A percentile compares a stretch with the other conserved stretches of the same genome.
phyloP scores from a whole-genome alignment of 2,329 filamentous ascomycete genomes.

The Calonectria pseudoturangicola region DNA sequence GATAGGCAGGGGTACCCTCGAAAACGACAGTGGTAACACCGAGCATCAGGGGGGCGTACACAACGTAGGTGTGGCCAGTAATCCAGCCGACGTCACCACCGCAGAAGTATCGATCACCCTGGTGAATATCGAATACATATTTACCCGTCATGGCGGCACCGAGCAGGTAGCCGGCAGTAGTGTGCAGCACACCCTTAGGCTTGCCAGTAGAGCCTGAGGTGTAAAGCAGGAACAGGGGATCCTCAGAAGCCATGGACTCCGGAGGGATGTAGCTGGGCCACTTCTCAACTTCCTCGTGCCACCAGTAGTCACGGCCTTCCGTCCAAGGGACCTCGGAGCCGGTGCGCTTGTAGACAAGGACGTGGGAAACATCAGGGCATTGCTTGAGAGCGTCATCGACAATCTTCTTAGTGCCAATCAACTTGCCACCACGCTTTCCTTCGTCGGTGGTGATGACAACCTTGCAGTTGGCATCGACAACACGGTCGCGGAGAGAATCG shows the following conservation, averaged over 20 bases:
- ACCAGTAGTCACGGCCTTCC: slow-evolving; percentile 92
- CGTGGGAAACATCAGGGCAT: slow-evolving; percentile 90
- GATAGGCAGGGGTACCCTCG: slow-evolving; percentile 97
- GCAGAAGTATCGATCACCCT: slow-evolving; percentile 95
- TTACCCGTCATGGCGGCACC: slow-evolving; percentile 96
- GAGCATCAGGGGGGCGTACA: slow-evolving; percentile 94
- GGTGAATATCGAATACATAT: slow-evolving; percentile 99
- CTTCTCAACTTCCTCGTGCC: slow-evolving; percentile 99
- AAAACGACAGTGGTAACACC: slow-evolving; percentile 97
- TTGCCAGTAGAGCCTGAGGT: slow-evolving; percentile 98
- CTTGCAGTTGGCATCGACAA: slow-evolving; percentile 91
- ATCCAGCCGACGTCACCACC: slow-evolving; percentile 99
- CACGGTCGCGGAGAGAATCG: slow-evolving; percentile 95
- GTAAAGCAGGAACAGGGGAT: slow-evolving; percentile 97
- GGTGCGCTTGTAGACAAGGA: slow-evolving; percentile 95
- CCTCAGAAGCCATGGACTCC: slow-evolving; percentile 92
- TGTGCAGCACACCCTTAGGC: slow-evolving; percentile 99
- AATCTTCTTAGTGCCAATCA: slow-evolving; percentile 99
- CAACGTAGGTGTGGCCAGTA: slow-evolving; percentile 98
- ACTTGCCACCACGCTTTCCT: slow-evolving; percentile 97
- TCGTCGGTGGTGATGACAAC: slow-evolving; percentile 98
- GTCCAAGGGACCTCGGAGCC: slow-evolving; percentile 95
- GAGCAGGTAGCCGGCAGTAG: slow-evolving; percentile 94
- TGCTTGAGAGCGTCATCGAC: slow-evolving; percentile 98
- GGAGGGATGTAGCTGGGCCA: slow-evolving; percentile 95